Conservation (phyloP, 2,329 filamentous ascomycete genomes). For the Aaosphaeria arxii region DNA sequence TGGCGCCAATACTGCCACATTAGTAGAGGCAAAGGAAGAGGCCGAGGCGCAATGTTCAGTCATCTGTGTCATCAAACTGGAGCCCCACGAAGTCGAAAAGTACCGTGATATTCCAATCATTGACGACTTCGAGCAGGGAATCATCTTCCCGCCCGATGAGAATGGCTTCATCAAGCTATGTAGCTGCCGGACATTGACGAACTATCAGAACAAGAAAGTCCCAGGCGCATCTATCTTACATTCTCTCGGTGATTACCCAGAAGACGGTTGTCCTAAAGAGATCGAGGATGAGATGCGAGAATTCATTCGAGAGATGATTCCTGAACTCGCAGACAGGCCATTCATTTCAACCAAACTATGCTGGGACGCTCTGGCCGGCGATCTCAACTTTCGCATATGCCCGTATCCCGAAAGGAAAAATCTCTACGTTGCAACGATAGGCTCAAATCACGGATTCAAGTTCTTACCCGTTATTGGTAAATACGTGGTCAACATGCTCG, state of each 20-base stretch:
- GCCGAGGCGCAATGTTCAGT: conserved; percentile 16
- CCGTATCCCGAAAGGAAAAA: conserved; percentile 40
- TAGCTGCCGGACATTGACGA: conserved; percentile 14
- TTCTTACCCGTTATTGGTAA: conserved; percentile 59
- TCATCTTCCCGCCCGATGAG: conserved; percentile 16
- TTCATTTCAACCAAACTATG: conserved; percentile 1
- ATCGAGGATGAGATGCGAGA: conserved; percentile 1
- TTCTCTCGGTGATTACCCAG: not conserved
- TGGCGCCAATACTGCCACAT: conserved; percentile 47
- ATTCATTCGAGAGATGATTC: conserved; percentile 1
- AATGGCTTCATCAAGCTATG: conserved; percentile 11
- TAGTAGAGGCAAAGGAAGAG: conserved; percentile 14
- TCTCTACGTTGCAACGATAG: conserved; percentile 53
- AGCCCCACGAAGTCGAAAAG: conserved; percentile 19
- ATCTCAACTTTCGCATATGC: conserved; percentile 32
- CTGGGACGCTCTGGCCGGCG: conserved; percentile 3
- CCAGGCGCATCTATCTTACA: not conserved
- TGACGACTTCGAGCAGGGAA: conserved; percentile 17
- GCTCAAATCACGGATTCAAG: conserved; percentile 63
- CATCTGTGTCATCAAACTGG: conserved; percentile 27
- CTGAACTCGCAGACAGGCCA: not conserved
- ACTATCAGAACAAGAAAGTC: conserved; percentile 5
- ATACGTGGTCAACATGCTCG: conserved; percentile 52
- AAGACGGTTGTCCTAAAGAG: not conserved
- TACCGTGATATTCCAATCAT: conserved; percentile 19